Evolutionary conservation across 768 basidiomycete species (phyloP).

Genomic region (Leccinum longicurvipes): DNA sequence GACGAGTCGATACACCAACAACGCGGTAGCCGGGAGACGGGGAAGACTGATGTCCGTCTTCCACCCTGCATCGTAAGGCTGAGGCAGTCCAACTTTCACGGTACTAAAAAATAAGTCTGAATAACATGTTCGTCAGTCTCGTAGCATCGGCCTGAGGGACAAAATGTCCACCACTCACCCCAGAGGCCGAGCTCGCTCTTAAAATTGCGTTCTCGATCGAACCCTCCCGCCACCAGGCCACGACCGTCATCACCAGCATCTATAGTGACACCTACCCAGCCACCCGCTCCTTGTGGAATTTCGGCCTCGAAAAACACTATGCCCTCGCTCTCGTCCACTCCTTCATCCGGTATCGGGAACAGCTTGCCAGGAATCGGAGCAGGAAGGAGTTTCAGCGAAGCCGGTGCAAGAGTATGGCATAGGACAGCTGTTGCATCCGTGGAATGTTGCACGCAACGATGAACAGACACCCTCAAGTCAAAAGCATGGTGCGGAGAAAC

Average conservation of each 20-base stretch:
- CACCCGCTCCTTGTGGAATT: slow-evolving; percentile 25
- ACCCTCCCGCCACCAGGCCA: slow-evolving; percentile 63
- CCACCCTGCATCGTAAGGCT: slow-evolving; percentile 31
- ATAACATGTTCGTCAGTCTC: slow-evolving; percentile 5
- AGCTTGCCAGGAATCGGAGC: slow-evolving; percentile 46
- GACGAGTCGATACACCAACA: slow-evolving; percentile 61
- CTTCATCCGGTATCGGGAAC: slow-evolving; percentile 68
- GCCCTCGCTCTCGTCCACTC: slow-evolving; percentile 73
- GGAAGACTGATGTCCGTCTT: slow-evolving; percentile 50
- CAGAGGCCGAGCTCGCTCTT: slow-evolving; percentile 34
- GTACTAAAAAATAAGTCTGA: slow-evolving; percentile 41
- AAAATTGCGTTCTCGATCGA: slow-evolving; percentile 36
- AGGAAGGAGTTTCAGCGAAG: slow-evolving; percentile 59
- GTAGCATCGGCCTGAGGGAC: not conserved
- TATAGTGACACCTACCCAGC: slow-evolving; percentile 54
- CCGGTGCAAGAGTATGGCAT: slow-evolving; percentile 46
- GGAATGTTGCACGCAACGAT: slow-evolving; percentile 37
- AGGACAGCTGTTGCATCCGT: slow-evolving; percentile 14
- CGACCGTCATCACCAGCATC: slow-evolving; percentile 46
- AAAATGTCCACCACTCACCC: slow-evolving; percentile 35
- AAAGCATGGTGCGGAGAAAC: slow-evolving; percentile 48
- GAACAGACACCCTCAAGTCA: slow-evolving; percentile 46
- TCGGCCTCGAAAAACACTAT: slow-evolving; percentile 60
- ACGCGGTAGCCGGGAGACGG: slow-evolving; percentile 51
- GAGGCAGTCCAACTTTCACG: slow-evolving; percentile 32